Base-by-base conservation (phyloP, 164 flowering plant genomes). In the Vitis labrusca region DNA sequence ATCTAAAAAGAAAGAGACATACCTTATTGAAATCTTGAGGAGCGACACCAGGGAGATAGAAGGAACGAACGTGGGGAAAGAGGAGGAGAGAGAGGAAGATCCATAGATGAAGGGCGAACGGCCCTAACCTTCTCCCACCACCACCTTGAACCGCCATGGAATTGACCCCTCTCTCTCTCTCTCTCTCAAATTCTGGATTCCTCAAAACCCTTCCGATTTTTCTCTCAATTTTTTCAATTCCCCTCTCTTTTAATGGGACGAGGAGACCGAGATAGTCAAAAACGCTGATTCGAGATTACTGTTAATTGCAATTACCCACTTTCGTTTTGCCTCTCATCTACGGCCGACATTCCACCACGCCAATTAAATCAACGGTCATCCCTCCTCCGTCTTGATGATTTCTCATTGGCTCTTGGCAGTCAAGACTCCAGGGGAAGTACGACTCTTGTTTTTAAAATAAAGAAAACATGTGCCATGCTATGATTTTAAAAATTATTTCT, bases 1-100 rank as follows among this genome's bases (percentile, higher is more conserved):
- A 69, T 52, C 59, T 19, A 52, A 47, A 6, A 2, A 50, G 12
- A 44, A 56, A 9, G n/a, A 59, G 2, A 49, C 37, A 56, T 8
- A 79, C 88, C 83, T 73, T 83, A 1, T 59, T 68, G 70, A 85
- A 85, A 69, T 85, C 88, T 58, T 80, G 76, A 32, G 88, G 88
- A 19, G 88, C 88, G 51, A 85, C 88, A 50, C 88, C 88, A n/a
- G 88, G 88, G 63, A 85, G 88, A 54, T 85, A 85, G 80, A 85
- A 85, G 78, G 74, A 74, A 51, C 51, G 61, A 17, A 67, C 78
- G 44, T 64, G 73, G 63, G 79, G 13, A 69, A 71, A 69, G 63
- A 87, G 71, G 12, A 83, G 32, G 19, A 80, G 63, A 49, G 47
- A 61, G n/a, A 72, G 17, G 44, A 54, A 78, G 82, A 83, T 80